Evolutionary conservation across 2,329 filamentous ascomycete genomes (phyloP), one percentile per base, ranked within the genome.

Genomic region (Aureobasidium sp.): DNA sequence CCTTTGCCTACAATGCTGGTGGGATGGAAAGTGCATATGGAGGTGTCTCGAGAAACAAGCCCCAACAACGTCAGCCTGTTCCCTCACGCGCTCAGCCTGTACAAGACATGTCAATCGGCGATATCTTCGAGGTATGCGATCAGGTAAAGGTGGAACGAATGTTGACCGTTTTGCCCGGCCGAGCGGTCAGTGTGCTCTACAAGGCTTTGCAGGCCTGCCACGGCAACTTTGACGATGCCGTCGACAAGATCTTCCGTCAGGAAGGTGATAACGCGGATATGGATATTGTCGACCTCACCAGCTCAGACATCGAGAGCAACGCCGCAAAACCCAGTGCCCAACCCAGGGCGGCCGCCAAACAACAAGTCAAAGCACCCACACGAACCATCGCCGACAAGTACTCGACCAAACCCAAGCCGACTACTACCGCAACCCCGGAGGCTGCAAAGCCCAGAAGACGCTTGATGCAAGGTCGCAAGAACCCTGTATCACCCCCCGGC

Each of bases 151-250:
- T 87, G 9, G 67, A 75, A 62, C 73, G 80, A 31, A 77, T 88
- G 63, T 68, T 72, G 59, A 72, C 67, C 0, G 74, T 86, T 40
- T 74, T 80, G 60, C 76, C 79, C 0, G 65, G 71, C 4, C 73
- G 76, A 35, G 73, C 78, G 0, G 72, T 86, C 5, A 65, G 74
- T 27, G 69, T 73, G 23, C 78, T 81, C 43, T 70, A 80, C 46
- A 72, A 81, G 60, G 79, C 81, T 5, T 70, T 88, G 27, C 57
- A 77, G 1, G 65, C 68, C 17, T 78, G 77, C 57, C 77, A 75
- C 21, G 80, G 81, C 1, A 79, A 83, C 62, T 79, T 78, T 60
- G 77, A 83, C 23, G 78, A 82, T 66, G 81, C 86, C 1, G 72
- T 81, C 61, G 73, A 75, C 2, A 66, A 85, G 40, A 73, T 73